Conservation (phyloP, 805 yeast species). For the Brettanomyces nanus region DNA sequence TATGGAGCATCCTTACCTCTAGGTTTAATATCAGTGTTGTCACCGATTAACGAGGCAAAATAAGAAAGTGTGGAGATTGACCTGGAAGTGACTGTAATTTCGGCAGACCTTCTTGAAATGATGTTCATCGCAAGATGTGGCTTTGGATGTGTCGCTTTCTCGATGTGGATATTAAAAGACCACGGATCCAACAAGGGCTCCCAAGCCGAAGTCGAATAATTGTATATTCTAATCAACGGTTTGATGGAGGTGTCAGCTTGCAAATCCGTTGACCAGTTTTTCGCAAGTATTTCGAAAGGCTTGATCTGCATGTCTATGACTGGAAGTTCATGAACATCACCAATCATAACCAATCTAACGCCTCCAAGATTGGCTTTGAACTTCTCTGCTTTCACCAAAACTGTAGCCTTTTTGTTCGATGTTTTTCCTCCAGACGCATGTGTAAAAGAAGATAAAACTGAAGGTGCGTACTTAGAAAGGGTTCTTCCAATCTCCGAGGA, state of each 20-base stretch:
- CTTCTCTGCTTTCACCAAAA: conserved; percentile 60
- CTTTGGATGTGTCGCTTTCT: conserved; percentile 38
- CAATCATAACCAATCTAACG: conserved; percentile 70
- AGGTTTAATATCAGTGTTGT: conserved; percentile 46
- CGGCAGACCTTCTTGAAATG: conserved; percentile 68
- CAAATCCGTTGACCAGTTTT: conserved; percentile 82
- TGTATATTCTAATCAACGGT: conserved; percentile 67
- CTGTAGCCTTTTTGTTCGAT: conserved; percentile 17
- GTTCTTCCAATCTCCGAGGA: conserved; percentile 58
- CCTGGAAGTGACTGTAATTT: conserved; percentile 73
- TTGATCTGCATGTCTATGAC: conserved; percentile 67
- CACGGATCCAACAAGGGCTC: conserved; percentile 90
- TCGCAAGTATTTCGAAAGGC: conserved; percentile 59
- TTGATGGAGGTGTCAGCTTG: conserved; percentile 60
- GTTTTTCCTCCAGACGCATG: conserved; percentile 18
- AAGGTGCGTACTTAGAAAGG: conserved; percentile 61
- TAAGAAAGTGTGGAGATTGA: conserved; percentile 72
- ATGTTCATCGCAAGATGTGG: conserved; percentile 54
- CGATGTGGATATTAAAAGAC: conserved; percentile 66
- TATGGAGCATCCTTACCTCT: conserved; percentile 82
- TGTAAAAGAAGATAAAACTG: conserved; percentile 46
- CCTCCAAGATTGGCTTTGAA: conserved; percentile 65
- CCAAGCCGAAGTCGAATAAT: conserved; percentile 88
- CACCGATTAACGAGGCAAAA: conserved; percentile 49
- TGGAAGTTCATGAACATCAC: conserved; percentile 88